Evolutionary conservation across 208 protist genomes (phyloP).

Genomic region (Strigomonas oncopelti): DNA sequence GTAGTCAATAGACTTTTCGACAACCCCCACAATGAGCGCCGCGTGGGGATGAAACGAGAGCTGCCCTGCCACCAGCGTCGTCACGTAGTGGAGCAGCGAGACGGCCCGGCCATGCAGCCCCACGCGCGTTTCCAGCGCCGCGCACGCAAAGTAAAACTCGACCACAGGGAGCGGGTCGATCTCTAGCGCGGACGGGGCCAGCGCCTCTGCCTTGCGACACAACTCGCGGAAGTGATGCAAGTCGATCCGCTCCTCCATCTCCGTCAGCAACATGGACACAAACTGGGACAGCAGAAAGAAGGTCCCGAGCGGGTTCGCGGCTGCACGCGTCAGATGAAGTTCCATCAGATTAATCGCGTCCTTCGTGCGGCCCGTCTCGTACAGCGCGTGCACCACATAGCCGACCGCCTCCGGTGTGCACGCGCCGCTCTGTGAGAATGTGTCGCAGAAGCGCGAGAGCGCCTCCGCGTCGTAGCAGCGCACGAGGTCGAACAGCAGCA

Average conservation of each 20-base stretch:
- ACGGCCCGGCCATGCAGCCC: constrained; percentile 60
- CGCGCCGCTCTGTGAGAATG: constrained; percentile 22
- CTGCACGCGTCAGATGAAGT: constrained; percentile 30
- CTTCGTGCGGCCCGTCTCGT: constrained; percentile 20
- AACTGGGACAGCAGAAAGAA: constrained; percentile 66
- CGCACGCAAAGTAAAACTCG: constrained; percentile 58
- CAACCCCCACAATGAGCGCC: constrained; percentile 32
- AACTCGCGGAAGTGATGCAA: constrained; percentile 73
- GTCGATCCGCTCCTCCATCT: constrained; percentile 10
- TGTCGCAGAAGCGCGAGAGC: constrained; percentile 21
- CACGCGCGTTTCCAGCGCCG: constrained; percentile 43
- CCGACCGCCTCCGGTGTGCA: constrained; percentile 59
- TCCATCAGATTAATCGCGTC: constrained; percentile 41
- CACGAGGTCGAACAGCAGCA: constrained; percentile 35
- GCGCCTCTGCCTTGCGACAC: constrained; percentile 38
- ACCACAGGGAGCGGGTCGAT: constrained; percentile 30
- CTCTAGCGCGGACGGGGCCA: constrained; percentile 26
- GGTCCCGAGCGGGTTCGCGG: constrained; percentile 25
- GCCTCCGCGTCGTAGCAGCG: constrained; percentile 18
- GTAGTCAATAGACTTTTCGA: constrained; percentile 54
- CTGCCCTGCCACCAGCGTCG: constrained; percentile 18
- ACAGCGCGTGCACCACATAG: constrained; percentile 45
- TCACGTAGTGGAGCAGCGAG: constrained; percentile 27
- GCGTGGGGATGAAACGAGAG: constrained; percentile 21
- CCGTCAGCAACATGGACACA: constrained; percentile 37